Conservation (phyloP, 1,284 basidiomycete species). For the Chondrostereum purpureum region DNA sequence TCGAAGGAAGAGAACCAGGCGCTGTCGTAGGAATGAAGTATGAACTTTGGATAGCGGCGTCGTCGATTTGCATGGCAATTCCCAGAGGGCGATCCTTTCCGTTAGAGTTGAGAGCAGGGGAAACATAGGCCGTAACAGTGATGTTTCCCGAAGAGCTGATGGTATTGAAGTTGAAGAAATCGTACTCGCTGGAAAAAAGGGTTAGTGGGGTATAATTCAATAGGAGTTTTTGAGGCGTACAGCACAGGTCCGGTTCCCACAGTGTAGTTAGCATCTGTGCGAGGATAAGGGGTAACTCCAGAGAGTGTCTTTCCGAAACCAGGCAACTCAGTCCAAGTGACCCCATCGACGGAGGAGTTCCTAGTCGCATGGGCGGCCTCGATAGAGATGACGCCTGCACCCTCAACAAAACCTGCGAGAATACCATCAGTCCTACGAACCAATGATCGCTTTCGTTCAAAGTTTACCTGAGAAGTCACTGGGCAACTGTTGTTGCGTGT, state of each 20-base stretch:
- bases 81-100: conserved; percentile 47
- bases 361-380: conserved; percentile 54
- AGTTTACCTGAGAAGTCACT: conserved; percentile 44
- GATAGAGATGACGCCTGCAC: conserved; percentile 55
- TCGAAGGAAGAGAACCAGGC: conserved; percentile 44
- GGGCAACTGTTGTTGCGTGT: conserved; percentile 27
- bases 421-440: not conserved
- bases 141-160: conserved; percentile 31
- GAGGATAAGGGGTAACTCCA: conserved; percentile 57
- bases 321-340: conserved; percentile 53
- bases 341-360: conserved; percentile 44
- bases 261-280: conserved; percentile 47
- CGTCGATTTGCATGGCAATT: conserved; percentile 52
- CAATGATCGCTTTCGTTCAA: conserved; percentile 2
- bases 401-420: conserved; percentile 52
- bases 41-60: conserved; percentile 32
- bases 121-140: conserved; percentile 46
- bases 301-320: conserved; percentile 54
- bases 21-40: conserved; percentile 46
- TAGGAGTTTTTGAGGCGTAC: conserved; percentile 28
- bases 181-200: conserved; percentile 43
- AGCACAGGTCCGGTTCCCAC: conserved; percentile 56
- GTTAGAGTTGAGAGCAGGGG: conserved; percentile 55
- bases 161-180: conserved; percentile 57
- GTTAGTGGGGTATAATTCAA: not conserved